Percentiles rank a stretch among this genome's conserved stretches.
phyloP scores from a whole-genome alignment of 306 rosid genomes.

The Quercus alba region DNA sequence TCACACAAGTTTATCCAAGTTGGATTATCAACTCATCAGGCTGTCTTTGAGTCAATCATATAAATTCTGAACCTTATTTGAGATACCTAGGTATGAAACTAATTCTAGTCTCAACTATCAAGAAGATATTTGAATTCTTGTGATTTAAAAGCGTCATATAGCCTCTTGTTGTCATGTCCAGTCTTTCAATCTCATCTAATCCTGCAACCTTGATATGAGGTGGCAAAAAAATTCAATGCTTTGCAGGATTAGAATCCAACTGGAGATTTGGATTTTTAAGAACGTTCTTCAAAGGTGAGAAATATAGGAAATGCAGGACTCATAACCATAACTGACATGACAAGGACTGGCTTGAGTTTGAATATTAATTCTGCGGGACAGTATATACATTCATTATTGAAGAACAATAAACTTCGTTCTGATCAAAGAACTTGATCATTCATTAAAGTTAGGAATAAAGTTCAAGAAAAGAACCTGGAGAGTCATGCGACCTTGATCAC shows the following conservation, averaged over 20 bases:
- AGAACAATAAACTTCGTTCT: not conserved
- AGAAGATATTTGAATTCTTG: too few species aligned
- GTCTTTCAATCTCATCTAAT: not conserved
- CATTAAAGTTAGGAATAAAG: not conserved
- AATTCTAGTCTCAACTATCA: too few species aligned
- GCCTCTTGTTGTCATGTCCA: too few species aligned
- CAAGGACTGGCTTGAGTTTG: not conserved
- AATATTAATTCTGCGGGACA: not conserved
- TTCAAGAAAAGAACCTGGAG: slow-evolving; percentile 44
- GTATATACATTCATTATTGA: not conserved
- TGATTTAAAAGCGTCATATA: too few species aligned
- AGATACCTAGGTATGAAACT: too few species aligned
- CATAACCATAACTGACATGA: not conserved
- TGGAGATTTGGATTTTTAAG: too few species aligned
- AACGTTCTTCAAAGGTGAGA: not conserved
- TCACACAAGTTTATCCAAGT: too few species aligned
- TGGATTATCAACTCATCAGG: too few species aligned
- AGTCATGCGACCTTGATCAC: slow-evolving; percentile 47
- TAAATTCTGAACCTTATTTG: too few species aligned
- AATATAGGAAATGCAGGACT: not conserved
- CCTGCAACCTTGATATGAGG: not conserved
- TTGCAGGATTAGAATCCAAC: not conserved
- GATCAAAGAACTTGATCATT: not conserved
- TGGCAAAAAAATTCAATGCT: not conserved
- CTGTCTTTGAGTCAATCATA: too few species aligned